Base-by-base conservation (phyloP, 352 stramenopile genomes). In the Phytophthora melonis region DNA sequence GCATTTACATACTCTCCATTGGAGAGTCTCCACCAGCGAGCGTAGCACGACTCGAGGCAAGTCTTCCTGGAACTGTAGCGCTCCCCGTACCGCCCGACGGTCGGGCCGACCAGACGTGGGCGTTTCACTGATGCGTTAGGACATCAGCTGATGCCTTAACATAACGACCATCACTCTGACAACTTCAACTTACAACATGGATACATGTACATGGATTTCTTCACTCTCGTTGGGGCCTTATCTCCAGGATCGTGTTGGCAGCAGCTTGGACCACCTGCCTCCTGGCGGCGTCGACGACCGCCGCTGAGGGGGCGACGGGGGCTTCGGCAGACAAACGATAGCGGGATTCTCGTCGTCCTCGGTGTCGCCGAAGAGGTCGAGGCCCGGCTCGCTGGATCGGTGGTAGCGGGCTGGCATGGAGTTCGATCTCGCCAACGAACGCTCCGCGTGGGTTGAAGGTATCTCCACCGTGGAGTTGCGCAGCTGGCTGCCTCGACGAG, bases 141-240 rank as follows among this genome's bases (percentile, higher is more conserved):
- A 10, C 30, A 34, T 5, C 27, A 30, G 27, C 1, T 32, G 27
- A 32, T 32, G 27, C 27, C 27, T 32, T 32, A 3, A 8, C n/a
- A n/a, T n/a, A n/a, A n/a, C n/a, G n/a, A n/a, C n/a, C n/a, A n/a
- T n/a, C 66, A 74, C 36, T 69, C 60, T 23, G 14, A 14, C 21
- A 64, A 74, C 66, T 74, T 74, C 66, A 69, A 68, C 25, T 69
- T 66, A 68, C 36, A 63, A n/a, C n/a, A n/a, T 58, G 53, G 63
- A 11, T 69, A 63, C 63, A 63, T 59, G n/a, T n/a, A n/a, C n/a
- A n/a, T n/a, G n/a, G n/a, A n/a, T n/a, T n/a, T n/a, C n/a, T n/a
- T n/a, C n/a, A n/a, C n/a, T n/a, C n/a, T n/a, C n/a, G n/a, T n/a
- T n/a, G n/a, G 41, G 47, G 57, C 47, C 21, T 18, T 50, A 49